A percentile compares a stretch with the other conserved stretches of the same genome.
Conservation (phyloP, 2,329 filamentous ascomycete species). For the Ophiostoma triangulosporum region DNA sequence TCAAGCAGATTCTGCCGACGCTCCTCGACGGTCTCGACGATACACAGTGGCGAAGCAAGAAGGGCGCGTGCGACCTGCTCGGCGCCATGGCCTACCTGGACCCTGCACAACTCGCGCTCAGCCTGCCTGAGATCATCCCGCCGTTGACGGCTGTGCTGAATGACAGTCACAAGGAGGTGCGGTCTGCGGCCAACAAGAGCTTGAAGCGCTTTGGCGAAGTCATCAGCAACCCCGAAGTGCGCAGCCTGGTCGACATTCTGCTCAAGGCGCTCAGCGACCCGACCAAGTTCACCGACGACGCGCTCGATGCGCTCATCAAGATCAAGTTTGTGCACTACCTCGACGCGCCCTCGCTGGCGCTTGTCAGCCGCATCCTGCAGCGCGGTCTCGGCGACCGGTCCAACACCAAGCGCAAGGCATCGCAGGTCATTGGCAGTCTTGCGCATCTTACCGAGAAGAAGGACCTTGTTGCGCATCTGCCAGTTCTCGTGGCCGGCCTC, state of each 20-base stretch:
- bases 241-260: constrained; percentile 77
- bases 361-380: constrained; percentile 90
- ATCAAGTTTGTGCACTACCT: constrained; percentile 97
- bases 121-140: constrained; percentile 91
- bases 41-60: constrained; percentile 95
- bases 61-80: constrained; percentile 89
- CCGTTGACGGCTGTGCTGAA: constrained; percentile 88
- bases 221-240: constrained; percentile 95
- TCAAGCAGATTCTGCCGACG: constrained; percentile 86
- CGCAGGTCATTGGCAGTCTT: constrained; percentile 94
- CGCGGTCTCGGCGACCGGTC: constrained; percentile 84
- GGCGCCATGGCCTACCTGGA: constrained; percentile 98
- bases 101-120: constrained; percentile 82
- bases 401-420: constrained; percentile 87
- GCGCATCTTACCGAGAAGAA: constrained; percentile 95
- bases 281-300: constrained; percentile 92
- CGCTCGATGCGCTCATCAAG: constrained; percentile 86
- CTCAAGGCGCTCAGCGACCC: constrained; percentile 95
- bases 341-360: constrained; percentile 87
- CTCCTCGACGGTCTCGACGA: constrained; percentile 87
- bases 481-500: constrained; percentile 81
- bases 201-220: constrained; percentile 97
- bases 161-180: constrained; percentile 96
- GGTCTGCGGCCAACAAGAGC: constrained; percentile 82
- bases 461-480: constrained; percentile 80